phyloP scores from a whole-genome alignment of 106 monocot species.

The Platanthera guangdongensis region DNA sequence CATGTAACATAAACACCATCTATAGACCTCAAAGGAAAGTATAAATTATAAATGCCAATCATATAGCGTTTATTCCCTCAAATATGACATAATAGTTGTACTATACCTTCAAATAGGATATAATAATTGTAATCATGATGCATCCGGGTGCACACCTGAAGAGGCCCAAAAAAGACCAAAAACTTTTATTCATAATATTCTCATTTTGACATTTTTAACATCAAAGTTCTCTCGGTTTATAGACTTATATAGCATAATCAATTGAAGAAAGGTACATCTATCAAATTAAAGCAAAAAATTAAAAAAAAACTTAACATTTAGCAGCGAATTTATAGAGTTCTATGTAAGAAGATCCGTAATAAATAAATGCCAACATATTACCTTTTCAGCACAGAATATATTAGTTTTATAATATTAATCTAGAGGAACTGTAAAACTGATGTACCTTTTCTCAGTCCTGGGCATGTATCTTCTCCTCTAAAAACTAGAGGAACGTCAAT shows the following conservation, averaged over 20 bases:
- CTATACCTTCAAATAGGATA: too few relatives aligned
- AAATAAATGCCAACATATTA: neutral
- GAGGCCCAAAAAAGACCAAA: too few relatives aligned
- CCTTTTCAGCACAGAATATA: neutral
- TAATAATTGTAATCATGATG: too few relatives aligned
- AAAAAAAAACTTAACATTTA: neutral
- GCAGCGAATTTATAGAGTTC: neutral
- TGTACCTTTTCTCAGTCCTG: slow-evolving; percentile 86
- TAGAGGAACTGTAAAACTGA: neutral
- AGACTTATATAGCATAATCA: neutral
- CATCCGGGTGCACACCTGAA: too few relatives aligned
- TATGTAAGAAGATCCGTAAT: neutral
- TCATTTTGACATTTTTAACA: too few relatives aligned
- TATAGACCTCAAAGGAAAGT: too few relatives aligned
- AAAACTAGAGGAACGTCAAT: slow-evolving; percentile 90
- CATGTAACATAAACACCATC: too few relatives aligned
- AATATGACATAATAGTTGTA: too few relatives aligned
- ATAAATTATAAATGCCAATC: too few relatives aligned
- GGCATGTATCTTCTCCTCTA: slow-evolving; percentile 84
- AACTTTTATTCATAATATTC: too few relatives aligned
- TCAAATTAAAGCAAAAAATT: neutral
- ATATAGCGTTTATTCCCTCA: too few relatives aligned
- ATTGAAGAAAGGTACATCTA: neutral
- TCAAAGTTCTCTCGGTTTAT: too few relatives aligned
- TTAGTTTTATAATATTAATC: neutral